A percentile compares a stretch with the other conserved stretches of the same genome.
phyloP scores from a whole-genome alignment of 176 grass and related monocot genomes.

The Avena sativa region DNA sequence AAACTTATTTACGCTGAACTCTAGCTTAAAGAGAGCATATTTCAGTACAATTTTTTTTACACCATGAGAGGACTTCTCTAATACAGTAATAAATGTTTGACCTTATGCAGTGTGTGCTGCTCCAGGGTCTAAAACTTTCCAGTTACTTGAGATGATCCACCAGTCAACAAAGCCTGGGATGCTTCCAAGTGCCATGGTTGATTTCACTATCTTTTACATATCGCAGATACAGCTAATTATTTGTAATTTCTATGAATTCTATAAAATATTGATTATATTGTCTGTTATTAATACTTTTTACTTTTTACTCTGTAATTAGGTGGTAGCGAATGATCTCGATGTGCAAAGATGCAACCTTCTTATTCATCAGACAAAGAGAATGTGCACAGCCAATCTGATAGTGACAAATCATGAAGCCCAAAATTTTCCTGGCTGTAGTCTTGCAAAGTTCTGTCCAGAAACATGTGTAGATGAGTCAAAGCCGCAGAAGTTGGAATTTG shows the following conservation, averaged over 20 bases:
- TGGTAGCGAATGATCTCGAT: constrained; percentile 97
- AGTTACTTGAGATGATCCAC: constrained; percentile 99
- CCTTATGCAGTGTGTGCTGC: constrained; percentile 93
- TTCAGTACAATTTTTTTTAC: constrained; percentile 19
- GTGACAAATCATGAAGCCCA: constrained; percentile 99
- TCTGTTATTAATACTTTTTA: constrained; percentile 34
- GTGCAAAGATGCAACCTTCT: constrained; percentile 99
- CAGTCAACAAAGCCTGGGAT: constrained; percentile 72
- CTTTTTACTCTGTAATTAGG: constrained; percentile 49
- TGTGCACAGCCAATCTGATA: constrained; percentile 94
- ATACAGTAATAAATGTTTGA: constrained; percentile 36
- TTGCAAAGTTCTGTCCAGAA: constrained; percentile 54
- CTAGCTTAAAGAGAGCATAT: background rate
- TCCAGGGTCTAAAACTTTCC: constrained; percentile 98
- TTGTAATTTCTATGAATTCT: constrained; percentile 7
- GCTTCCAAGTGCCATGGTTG: constrained; percentile 83
- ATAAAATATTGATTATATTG: constrained; percentile 28
- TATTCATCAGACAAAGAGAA: constrained; percentile 98
- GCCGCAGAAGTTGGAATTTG: constrained; percentile 69
- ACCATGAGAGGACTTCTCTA: constrained; percentile 20
- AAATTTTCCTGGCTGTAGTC: constrained; percentile 80
- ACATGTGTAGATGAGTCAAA: constrained; percentile 45
- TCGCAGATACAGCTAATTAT: constrained; percentile 8
- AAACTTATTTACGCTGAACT: background rate
- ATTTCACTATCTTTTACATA: constrained; percentile 28